phyloP scores from a whole-genome alignment of 73 alveolate genomes.

The Symbiodinium pilosum region DNA sequence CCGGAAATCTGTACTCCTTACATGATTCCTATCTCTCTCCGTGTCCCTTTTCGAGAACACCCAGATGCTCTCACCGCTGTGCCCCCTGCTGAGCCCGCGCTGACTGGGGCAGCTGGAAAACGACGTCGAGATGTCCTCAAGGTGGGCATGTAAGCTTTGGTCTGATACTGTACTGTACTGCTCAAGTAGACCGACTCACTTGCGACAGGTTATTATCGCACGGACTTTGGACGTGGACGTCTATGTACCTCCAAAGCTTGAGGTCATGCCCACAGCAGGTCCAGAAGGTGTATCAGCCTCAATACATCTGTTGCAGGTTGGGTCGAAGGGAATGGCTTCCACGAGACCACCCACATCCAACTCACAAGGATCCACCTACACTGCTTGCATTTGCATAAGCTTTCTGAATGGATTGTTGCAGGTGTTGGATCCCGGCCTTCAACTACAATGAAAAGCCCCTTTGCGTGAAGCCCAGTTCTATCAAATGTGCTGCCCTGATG shows the following conservation, averaged over 20 bases:
- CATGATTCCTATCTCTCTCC: too few species aligned
- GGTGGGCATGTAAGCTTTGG: background rate
- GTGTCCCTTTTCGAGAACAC: too few species aligned
- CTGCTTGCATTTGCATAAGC: background rate
- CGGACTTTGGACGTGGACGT: slow-evolving; percentile 75
- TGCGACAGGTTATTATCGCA: slow-evolving; percentile 50
- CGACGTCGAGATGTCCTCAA: slow-evolving; percentile 71
- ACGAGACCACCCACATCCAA: background rate
- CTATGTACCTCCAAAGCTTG: slow-evolving; percentile 54
- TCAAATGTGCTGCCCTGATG: too few species aligned
- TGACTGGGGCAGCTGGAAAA: slow-evolving; percentile 75
- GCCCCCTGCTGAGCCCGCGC: slow-evolving; percentile 61
- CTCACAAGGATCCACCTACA: too few species aligned
- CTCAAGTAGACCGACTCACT: background rate
- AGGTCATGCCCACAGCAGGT: background rate
- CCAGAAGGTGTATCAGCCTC: background rate
- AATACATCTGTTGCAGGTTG: too few species aligned
- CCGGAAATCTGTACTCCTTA: too few species aligned
- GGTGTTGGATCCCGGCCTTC: slow-evolving; percentile 23
- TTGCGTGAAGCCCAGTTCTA: too few species aligned
- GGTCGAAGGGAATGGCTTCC: background rate
- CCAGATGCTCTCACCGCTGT: too few species aligned
- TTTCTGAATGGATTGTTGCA: too few species aligned
- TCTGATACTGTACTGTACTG: background rate
- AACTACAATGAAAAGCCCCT: background rate